Evolutionary conservation across 495 filamentous ascomycete genomes (phyloP).

Genomic region (Collariella sp.): DNA sequence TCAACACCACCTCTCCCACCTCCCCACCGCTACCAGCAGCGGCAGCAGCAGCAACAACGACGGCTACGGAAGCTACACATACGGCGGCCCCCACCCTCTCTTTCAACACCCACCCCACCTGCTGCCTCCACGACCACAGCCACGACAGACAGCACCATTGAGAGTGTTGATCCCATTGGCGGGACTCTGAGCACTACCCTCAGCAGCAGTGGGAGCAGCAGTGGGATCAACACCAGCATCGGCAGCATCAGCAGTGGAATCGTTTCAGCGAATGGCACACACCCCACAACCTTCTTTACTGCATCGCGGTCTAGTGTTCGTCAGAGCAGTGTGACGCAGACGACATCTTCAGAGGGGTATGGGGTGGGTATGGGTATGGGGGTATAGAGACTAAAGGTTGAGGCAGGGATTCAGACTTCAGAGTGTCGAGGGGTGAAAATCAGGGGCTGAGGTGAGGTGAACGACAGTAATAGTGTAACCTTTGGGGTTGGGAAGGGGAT

Average conservation of each 20-base stretch:
- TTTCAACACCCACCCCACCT: background rate
- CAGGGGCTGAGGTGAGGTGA: too few relatives aligned
- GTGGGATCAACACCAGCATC: background rate
- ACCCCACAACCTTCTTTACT: background rate
- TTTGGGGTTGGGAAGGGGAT: too few relatives aligned
- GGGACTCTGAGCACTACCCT: background rate
- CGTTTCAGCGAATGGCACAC: background rate
- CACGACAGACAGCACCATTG: background rate
- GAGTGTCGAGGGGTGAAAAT: too few relatives aligned
- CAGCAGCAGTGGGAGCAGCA: background rate
- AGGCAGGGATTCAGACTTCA: background rate
- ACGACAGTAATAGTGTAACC: too few relatives aligned
- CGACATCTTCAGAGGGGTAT: background rate
- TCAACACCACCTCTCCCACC: background rate
- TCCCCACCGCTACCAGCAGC: background rate
- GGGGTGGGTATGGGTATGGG: conserved; percentile 1
- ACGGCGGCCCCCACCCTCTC: background rate
- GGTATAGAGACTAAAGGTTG: background rate
- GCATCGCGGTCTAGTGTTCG: too few relatives aligned
- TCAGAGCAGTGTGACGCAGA: background rate
- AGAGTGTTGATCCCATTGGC: background rate
- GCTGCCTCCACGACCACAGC: background rate
- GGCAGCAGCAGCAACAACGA: background rate
- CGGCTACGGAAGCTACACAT: conserved; percentile 6
- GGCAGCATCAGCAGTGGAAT: background rate